Evolutionary conservation across 1,139 yeast genomes (phyloP).

Genomic region (Taphrina wiesneri): DNA sequence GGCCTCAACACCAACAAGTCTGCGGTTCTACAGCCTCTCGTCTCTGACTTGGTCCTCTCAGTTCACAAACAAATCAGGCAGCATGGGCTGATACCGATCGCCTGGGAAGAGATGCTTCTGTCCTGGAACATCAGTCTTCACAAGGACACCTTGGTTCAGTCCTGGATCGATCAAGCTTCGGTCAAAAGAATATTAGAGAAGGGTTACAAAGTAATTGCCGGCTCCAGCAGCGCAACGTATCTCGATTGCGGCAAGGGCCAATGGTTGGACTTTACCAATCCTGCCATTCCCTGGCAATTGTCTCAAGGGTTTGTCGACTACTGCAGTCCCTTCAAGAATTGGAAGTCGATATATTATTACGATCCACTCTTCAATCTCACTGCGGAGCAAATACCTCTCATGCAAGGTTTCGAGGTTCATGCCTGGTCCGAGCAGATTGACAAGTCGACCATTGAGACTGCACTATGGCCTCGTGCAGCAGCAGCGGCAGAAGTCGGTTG

Average conservation of each 20-base stretch:
- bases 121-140: conserved; percentile 42
- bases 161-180: conserved; percentile 48
- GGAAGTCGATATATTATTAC: conserved; percentile 53
- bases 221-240: conserved; percentile 49
- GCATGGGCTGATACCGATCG: conserved; percentile 12
- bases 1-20: conserved; percentile 12
- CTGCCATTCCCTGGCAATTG: background rate
- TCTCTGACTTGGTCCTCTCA: conserved; percentile 1
- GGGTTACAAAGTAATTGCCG: conserved; percentile 54
- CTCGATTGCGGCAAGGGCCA: conserved; percentile 56
- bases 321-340: conserved; percentile 56
- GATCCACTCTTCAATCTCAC: conserved; percentile 50
- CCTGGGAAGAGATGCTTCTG: conserved; percentile 52
- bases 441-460: conserved; percentile 48
- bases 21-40: conserved; percentile 15
- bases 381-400: conserved; percentile 46
- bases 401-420: conserved; percentile 54
- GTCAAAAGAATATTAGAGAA: conserved; percentile 46
- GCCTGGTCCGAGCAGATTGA: conserved; percentile 55
- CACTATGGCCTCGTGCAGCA: conserved; percentile 55
- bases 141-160: conserved; percentile 49
- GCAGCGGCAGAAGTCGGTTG: conserved; percentile 54
- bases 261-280: conserved; percentile 42
- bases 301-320: conserved; percentile 42
- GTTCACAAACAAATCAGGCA: background rate